These are phyloP conservation scores for Lactarius quietus DNA, from an alignment of 768 basidiomycete species.

Conservation along the genomic window DNA sequence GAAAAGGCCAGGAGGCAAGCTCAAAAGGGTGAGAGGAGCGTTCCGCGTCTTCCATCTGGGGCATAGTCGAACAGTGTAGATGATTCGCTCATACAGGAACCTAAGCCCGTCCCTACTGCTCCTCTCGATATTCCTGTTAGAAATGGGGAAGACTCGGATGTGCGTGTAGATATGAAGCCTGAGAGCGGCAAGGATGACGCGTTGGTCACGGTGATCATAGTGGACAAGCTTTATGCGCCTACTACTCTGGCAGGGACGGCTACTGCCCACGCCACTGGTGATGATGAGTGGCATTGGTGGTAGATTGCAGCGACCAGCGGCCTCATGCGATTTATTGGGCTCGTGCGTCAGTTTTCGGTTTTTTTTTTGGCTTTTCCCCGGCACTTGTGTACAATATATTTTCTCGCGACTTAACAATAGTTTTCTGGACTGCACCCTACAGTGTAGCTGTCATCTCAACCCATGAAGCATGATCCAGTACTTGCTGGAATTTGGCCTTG, in stretches of 20 bases:
- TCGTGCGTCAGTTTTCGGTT: slow-evolving; percentile 2
- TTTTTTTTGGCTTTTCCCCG: background rate
- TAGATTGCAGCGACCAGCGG: background rate
- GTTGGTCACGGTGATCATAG: background rate
- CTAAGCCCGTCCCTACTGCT: background rate
- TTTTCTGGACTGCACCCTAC: background rate
- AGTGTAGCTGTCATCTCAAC: too few species aligned
- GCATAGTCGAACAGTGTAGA: slow-evolving; percentile 1
- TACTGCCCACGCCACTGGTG: background rate
- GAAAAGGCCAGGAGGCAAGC: background rate
- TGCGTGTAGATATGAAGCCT: background rate
- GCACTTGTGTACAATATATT: slow-evolving; percentile 2
- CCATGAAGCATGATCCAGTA: too few species aligned
- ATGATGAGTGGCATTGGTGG: slow-evolving; percentile 4
- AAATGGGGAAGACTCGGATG: slow-evolving; percentile 9
- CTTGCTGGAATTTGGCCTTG: too few species aligned
- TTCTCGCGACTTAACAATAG: background rate
- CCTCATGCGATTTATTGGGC: background rate
- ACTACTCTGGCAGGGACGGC: background rate
- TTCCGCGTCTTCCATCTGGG: background rate
- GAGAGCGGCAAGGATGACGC: slow-evolving; percentile 2
- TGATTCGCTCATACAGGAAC: slow-evolving; percentile 11
- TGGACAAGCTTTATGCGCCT: background rate
- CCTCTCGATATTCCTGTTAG: background rate
- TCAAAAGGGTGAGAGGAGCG: slow-evolving; percentile 12